phyloP scores from a whole-genome alignment of 1,284 basidiomycete species.

The Cryptococcus sp. region DNA sequence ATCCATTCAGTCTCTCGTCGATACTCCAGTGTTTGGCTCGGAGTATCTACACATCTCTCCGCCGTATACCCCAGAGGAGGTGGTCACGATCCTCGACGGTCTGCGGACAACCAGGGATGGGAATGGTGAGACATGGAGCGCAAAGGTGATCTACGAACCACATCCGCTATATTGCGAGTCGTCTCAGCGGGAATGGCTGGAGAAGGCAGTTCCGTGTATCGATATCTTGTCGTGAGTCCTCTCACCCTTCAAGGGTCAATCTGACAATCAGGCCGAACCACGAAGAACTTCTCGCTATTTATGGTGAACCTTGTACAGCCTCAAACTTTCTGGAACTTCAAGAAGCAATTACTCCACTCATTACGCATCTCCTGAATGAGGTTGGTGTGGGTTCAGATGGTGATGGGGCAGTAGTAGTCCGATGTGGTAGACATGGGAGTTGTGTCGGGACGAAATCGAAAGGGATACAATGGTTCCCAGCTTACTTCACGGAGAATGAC shows the following conservation, averaged over 20 bases:
- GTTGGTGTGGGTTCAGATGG: slow-evolving; percentile 27
- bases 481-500: slow-evolving; percentile 22
- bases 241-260: neutral
- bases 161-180: slow-evolving; percentile 32
- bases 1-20: slow-evolving; percentile 17
- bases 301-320: slow-evolving; percentile 3
- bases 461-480: slow-evolving; percentile 36
- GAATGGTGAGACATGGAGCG: slow-evolving; percentile 19
- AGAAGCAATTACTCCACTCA: slow-evolving; percentile 20
- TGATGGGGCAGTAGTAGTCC: slow-evolving; percentile 33
- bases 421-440: slow-evolving; percentile 37
- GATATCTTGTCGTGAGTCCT: slow-evolving; percentile 32
- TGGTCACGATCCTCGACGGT: slow-evolving; percentile 18
- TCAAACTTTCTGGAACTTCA: slow-evolving; percentile 9
- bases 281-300: slow-evolving; percentile 38
- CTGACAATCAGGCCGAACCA: slow-evolving; percentile 32
- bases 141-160: slow-evolving; percentile 40
- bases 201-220: slow-evolving; percentile 20
- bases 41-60: slow-evolving; percentile 37
- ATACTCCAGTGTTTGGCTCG: slow-evolving; percentile 22
- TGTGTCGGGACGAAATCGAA: slow-evolving; percentile 30
- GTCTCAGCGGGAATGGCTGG: slow-evolving; percentile 25
- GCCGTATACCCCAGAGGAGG: slow-evolving; percentile 27
- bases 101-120: neutral
- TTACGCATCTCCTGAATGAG: slow-evolving; percentile 21